phyloP scores from a whole-genome alignment of 2,329 filamentous ascomycete species.

The Esteya vermicola region DNA sequence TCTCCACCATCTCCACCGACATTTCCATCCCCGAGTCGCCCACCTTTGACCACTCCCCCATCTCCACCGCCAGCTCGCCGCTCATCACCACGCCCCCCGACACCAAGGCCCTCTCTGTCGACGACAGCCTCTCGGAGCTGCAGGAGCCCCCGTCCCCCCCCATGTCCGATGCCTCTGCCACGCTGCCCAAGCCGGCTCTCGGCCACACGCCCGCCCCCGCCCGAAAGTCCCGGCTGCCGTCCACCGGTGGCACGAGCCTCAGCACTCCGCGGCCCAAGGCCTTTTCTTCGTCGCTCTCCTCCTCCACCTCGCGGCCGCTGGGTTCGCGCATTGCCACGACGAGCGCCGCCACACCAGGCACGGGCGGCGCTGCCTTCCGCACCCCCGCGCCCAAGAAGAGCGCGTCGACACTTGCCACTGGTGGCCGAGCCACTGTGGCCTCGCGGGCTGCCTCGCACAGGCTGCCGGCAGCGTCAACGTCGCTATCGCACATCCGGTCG shows the following conservation, averaged over 20 bases:
- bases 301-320: constrained; percentile 16
- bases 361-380: constrained; percentile 32
- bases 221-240: constrained; percentile 39
- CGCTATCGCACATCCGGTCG: constrained; percentile 81
- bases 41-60: constrained; percentile 62
- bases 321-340: constrained; percentile 26
- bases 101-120: constrained; percentile 46
- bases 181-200: constrained; percentile 20
- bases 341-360: constrained; percentile 35
- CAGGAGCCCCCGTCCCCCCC: constrained; percentile 86
- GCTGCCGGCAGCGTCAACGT: constrained; percentile 39
- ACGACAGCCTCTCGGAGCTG: constrained; percentile 45
- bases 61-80: constrained; percentile 81
- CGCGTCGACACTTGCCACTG: not conserved
- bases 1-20: constrained; percentile 46
- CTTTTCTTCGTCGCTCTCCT: constrained; percentile 19
- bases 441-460: not conserved
- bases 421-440: not conserved
- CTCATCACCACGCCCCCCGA: constrained; percentile 75
- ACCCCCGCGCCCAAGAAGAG: too few species aligned
- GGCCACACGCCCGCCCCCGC: constrained; percentile 22
- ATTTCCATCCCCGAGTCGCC: constrained; percentile 54
- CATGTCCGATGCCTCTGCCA: constrained; percentile 69
- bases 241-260: constrained; percentile 32
- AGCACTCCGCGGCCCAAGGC: constrained; percentile 39